Evolutionary conservation across 2,329 filamentous ascomycete genomes (phyloP).

Genomic region (Teratosphaeria nubilosa): DNA sequence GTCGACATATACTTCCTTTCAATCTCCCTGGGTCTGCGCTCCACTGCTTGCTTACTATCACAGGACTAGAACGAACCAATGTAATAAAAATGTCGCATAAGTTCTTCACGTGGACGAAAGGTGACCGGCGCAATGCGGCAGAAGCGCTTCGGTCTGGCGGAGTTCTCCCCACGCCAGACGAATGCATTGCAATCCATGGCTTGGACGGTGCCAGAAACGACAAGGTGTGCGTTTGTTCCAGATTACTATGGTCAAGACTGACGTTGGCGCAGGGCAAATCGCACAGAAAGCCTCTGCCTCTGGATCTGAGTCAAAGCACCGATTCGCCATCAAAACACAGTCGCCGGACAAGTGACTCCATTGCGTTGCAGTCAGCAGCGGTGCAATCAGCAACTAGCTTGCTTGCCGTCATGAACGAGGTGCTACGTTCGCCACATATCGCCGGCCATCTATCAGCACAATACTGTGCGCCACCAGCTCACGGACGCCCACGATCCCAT

Average conservation of each 20-base stretch:
- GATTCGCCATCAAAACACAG: slow-evolving; percentile 5
- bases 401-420: slow-evolving; percentile 33
- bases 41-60: neutral
- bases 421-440: slow-evolving; percentile 31
- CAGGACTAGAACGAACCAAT: neutral
- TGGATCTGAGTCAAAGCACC: slow-evolving; percentile 11
- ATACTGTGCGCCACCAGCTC: slow-evolving; percentile 27
- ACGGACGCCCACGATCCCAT: slow-evolving; percentile 29
- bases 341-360: slow-evolving; percentile 13
- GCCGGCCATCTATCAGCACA: slow-evolving; percentile 20
- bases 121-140: slow-evolving; percentile 21
- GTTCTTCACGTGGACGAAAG: slow-evolving; percentile 36
- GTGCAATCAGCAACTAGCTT: slow-evolving; percentile 25
- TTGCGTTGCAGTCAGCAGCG: slow-evolving; percentile 22
- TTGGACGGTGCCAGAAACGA: slow-evolving; percentile 11
- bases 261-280: slow-evolving; percentile 6
- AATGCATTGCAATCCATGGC: slow-evolving; percentile 20
- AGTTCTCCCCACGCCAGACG: slow-evolving; percentile 27
- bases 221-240: slow-evolving; percentile 8
- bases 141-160: slow-evolving; percentile 30
- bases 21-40: neutral
- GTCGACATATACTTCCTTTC: neutral
- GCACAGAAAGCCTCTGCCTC: slow-evolving; percentile 16
- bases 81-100: slow-evolving; percentile 27
- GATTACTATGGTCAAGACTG: neutral